Evolutionary conservation across 345 rosid species (phyloP).

Genomic region (Theobroma cacao): DNA sequence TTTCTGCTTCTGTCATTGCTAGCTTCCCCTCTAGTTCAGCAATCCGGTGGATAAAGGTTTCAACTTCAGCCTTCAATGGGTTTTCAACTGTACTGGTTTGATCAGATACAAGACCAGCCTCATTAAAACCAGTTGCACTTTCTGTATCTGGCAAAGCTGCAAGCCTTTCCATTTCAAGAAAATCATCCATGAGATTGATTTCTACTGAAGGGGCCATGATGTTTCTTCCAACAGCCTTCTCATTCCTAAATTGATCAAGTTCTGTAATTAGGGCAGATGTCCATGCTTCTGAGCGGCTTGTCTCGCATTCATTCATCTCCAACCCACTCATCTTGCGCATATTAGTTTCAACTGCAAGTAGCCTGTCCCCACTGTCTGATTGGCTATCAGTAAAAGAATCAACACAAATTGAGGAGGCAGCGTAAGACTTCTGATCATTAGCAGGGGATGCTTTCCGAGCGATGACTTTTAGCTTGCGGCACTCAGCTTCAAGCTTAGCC

Average conservation of each 20-base stretch:
- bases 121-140: slow-evolving; percentile 32
- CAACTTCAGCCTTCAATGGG: slow-evolving; percentile 44
- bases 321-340: slow-evolving; percentile 22
- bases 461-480: slow-evolving; percentile 58
- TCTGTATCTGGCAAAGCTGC: slow-evolving; percentile 54
- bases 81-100: slow-evolving; percentile 31
- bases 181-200: slow-evolving; percentile 89
- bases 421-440: slow-evolving; percentile 30
- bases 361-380: slow-evolving; percentile 58
- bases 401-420: slow-evolving; percentile 45
- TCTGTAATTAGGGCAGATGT: slow-evolving; percentile 32
- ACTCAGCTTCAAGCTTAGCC: slow-evolving; percentile 77
- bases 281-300: slow-evolving; percentile 34
- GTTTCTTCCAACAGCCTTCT: slow-evolving; percentile 33
- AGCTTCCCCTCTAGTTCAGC: slow-evolving; percentile 63
- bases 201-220: slow-evolving; percentile 39
- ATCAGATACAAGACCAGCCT: slow-evolving; percentile 27
- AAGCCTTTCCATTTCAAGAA: slow-evolving; percentile 91
- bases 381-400: slow-evolving; percentile 71
- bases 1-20: slow-evolving; percentile 56
- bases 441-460: slow-evolving; percentile 39
- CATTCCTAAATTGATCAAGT: slow-evolving; percentile 39
- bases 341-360: slow-evolving; percentile 48
- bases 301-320: slow-evolving; percentile 27
- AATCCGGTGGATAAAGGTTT: slow-evolving; percentile 40